Percentiles rank a stretch among this genome's conserved stretches.
These are phyloP conservation scores for Aspergillus caelatus DNA, from an alignment of 2,329 filamentous ascomycete species.

Conservation along the genomic window DNA sequence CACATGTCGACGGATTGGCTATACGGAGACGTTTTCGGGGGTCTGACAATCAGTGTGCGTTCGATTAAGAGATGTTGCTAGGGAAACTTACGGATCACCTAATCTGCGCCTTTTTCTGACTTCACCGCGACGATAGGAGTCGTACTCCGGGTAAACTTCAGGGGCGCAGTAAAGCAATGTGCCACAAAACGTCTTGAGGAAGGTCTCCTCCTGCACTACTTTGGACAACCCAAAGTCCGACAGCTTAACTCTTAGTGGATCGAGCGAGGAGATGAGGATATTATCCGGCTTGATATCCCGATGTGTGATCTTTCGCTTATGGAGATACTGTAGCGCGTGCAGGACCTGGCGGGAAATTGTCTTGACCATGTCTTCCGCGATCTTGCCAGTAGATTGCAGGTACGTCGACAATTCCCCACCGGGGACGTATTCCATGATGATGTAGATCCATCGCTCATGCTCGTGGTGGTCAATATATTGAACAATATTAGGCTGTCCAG, in stretches of 20 bases:
- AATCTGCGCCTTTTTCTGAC: conserved; percentile 66
- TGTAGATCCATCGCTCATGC: conserved; percentile 78
- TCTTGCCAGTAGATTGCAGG: conserved; percentile 61
- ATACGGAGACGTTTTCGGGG: conserved; percentile 65
- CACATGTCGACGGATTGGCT: conserved; percentile 93
- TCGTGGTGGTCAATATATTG: conserved; percentile 88
- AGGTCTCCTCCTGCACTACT: conserved; percentile 87
- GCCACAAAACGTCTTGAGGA: conserved; percentile 93
- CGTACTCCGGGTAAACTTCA: conserved; percentile 87
- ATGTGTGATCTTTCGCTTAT: conserved; percentile 87
- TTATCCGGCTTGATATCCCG: conserved; percentile 99
- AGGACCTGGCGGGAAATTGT: conserved; percentile 71
- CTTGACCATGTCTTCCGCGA: conserved; percentile 71
- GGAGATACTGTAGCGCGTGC: conserved; percentile 81
- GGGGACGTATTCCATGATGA: conserved; percentile 93
- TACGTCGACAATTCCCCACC: conserved; percentile 80
- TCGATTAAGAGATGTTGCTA: neutral
- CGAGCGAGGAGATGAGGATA: conserved; percentile 75
- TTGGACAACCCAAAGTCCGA: conserved; percentile 98
- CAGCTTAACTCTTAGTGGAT: conserved; percentile 82
- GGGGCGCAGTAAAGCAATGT: conserved; percentile 95
- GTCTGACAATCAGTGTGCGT: conserved; percentile 37
- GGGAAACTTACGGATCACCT: conserved; percentile 46
- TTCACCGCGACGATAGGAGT: conserved; percentile 62
- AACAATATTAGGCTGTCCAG: conserved; percentile 76